phyloP scores from a whole-genome alignment of 73 alveolate genomes.

The Paramecium sonneborni region DNA sequence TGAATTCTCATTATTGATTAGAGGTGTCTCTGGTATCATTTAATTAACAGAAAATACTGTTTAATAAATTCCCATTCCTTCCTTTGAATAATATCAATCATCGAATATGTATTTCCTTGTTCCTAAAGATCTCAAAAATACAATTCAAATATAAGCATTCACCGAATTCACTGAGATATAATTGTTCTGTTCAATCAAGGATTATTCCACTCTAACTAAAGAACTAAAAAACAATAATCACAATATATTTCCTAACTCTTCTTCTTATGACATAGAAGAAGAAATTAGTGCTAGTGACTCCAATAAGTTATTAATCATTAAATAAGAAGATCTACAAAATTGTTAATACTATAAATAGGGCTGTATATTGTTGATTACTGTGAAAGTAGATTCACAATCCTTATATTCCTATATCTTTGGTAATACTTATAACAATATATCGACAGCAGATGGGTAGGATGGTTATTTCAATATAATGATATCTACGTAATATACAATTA shows the following conservation, averaged over 20 bases:
- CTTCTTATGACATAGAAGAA: neutral
- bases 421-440: neutral
- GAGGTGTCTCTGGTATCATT: slow-evolving; percentile 26
- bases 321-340: neutral
- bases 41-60: neutral
- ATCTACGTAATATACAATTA: neutral
- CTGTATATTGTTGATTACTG: neutral
- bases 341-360: neutral
- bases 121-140: neutral
- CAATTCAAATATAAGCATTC: neutral
- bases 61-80: slow-evolving; percentile 1
- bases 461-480: slow-evolving; percentile 31
- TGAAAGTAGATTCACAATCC: neutral
- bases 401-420: neutral
- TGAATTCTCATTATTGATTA: neutral
- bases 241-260: neutral
- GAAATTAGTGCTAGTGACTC: neutral
- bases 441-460: neutral
- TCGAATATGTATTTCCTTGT: neutral
- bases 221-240: neutral
- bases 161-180: slow-evolving; percentile 1
- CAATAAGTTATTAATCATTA: neutral
- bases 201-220: neutral
- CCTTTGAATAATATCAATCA: neutral
- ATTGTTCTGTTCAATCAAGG: neutral